A percentile compares a stretch with the other conserved stretches of the same genome.
These are phyloP conservation scores for Fusarium mundagurra DNA, from an alignment of 2,329 filamentous ascomycete species.

Conservation along the genomic window DNA sequence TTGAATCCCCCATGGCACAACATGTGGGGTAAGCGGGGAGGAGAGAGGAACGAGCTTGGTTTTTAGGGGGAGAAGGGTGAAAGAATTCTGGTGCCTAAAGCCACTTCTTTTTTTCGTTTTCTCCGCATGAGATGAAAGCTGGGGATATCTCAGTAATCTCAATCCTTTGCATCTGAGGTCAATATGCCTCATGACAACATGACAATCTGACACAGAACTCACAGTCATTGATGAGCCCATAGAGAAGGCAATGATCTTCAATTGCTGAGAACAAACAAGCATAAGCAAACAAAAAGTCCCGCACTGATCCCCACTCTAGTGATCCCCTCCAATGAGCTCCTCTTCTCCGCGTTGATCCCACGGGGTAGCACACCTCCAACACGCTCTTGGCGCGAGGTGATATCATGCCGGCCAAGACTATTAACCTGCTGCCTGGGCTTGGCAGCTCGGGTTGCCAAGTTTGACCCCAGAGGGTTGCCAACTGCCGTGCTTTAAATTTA, in stretches of 20 bases:
- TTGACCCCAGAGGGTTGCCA: conserved; percentile 14
- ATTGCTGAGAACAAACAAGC: not conserved
- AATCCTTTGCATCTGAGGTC: not conserved
- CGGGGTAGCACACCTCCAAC: conserved; percentile 13
- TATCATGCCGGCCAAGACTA: conserved; percentile 22
- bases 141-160: not conserved
- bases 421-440: conserved; percentile 32
- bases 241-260: not conserved
- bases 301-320: not conserved
- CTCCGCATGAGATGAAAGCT: not conserved
- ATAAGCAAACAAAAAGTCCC: conserved; percentile 5
- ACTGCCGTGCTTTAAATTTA: conserved; percentile 19
- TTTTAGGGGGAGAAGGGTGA: not conserved
- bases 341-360: conserved; percentile 22
- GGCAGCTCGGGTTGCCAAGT: conserved; percentile 24
- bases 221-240: rapidly evolving
- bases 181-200: not conserved
- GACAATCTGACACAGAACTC: no score
- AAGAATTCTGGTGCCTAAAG: conserved; percentile 24
- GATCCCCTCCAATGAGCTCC: not conserved
- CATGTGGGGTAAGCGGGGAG: conserved; percentile 24
- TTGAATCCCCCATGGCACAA: not conserved
- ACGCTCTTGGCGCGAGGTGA: conserved; percentile 10
- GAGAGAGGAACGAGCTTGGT: conserved; percentile 10
- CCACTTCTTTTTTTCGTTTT: not conserved